Percentiles rank a stretch among this genome's conserved stretches.
These are phyloP conservation scores for Heliamphora pulchella DNA, from an alignment of 179 eudicot species.

Conservation along the genomic window DNA sequence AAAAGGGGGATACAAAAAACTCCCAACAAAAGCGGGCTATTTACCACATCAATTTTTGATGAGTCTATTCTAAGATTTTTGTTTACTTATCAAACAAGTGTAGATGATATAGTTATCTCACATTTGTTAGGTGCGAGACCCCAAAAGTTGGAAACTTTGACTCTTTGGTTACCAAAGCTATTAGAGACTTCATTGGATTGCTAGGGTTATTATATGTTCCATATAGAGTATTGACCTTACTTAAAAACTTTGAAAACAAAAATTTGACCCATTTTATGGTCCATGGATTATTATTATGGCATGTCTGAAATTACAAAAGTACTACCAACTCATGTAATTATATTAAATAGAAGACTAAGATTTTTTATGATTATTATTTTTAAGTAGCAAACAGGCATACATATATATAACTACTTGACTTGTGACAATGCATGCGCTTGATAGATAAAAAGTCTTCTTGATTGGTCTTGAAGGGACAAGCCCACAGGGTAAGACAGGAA, in stretches of 20 bases:
- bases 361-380: background rate
- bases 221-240: background rate
- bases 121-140: background rate
- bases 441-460: too few species aligned
- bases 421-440: too few species aligned
- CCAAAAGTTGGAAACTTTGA: background rate
- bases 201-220: background rate
- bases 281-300: background rate
- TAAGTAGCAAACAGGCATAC: background rate
- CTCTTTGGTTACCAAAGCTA: background rate
- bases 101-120: background rate
- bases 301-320: background rate
- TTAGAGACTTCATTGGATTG: too few species aligned
- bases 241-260: too few species aligned
- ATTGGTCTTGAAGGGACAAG: too few species aligned
- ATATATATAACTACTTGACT: too few species aligned
- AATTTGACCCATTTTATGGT: background rate
- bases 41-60: too few species aligned
- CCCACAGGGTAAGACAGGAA: too few species aligned
- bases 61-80: too few species aligned
- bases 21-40: too few species aligned
- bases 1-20: too few species aligned
- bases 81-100: too few species aligned
- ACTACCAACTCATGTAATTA: background rate
- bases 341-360: background rate